Percentiles rank a stretch among this genome's conserved stretches.
Conservation (phyloP, 345 rosid genomes). For the Raphanus sativus region DNA sequence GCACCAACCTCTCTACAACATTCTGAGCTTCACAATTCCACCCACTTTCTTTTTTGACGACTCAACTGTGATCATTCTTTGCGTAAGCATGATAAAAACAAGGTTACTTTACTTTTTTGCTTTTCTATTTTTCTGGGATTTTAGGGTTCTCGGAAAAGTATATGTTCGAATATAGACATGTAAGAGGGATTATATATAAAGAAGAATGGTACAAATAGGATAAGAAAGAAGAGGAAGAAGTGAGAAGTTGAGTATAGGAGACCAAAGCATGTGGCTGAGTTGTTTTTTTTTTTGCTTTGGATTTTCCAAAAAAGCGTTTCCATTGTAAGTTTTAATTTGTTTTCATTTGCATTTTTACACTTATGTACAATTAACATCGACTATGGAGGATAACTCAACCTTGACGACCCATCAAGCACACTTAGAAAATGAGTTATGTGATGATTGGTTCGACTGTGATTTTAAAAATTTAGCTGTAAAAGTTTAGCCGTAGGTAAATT, state of each 20-base stretch:
- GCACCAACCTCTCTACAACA: slow-evolving; percentile 39
- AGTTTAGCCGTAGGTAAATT: no score
- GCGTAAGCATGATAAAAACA: slow-evolving; percentile 37
- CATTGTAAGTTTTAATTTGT: neutral
- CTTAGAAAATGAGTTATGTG: neutral
- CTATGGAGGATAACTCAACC: neutral
- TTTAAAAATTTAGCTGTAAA: no score
- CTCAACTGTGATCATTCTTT: slow-evolving; percentile 33
- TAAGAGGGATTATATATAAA: slow-evolving; percentile 16
- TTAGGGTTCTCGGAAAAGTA: neutral
- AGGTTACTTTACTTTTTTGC: neutral
- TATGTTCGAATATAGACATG: slow-evolving; percentile 20
- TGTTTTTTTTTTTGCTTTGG: slow-evolving; percentile 20
- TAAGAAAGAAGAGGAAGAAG: slow-evolving; percentile 28
- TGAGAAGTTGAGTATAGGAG: slow-evolving; percentile 22
- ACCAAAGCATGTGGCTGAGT: slow-evolving; percentile 45
- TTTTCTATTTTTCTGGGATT: neutral
- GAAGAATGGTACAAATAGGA: slow-evolving; percentile 25
- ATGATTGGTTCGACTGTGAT: no score
- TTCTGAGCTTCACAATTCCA: slow-evolving; percentile 43
- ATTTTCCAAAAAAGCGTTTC: slow-evolving; percentile 30
- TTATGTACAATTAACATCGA: neutral
- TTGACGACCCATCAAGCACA: neutral
- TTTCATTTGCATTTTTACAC: neutral
- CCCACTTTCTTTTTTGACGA: slow-evolving; percentile 26